phyloP scores from a whole-genome alignment of 345 rosid species.

The Eucalyptus curtisii region DNA sequence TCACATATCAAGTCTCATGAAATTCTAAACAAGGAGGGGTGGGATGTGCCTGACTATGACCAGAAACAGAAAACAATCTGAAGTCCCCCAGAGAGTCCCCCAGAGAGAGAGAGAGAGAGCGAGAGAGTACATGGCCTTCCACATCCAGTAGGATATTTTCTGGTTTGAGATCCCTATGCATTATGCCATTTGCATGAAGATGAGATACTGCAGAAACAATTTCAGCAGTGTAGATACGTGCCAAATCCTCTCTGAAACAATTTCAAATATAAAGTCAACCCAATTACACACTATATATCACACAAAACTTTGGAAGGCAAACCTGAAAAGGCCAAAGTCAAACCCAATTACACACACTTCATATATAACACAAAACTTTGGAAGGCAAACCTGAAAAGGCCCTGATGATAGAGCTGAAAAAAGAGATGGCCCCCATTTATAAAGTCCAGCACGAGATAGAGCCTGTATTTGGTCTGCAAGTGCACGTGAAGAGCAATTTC shows the following conservation, averaged over 20 bases:
- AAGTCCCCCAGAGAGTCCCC: background rate
- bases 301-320: no score
- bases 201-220: slow-evolving; percentile 83
- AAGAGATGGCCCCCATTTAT: slow-evolving; percentile 95
- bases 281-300: no score
- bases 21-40: background rate
- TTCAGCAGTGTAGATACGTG: slow-evolving; percentile 86
- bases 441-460: slow-evolving; percentile 86
- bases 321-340: background rate
- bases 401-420: slow-evolving; percentile 92
- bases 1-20: background rate
- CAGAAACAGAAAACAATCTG: background rate
- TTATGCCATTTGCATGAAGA: slow-evolving; percentile 89
- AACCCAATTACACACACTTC: background rate
- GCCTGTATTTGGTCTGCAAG: slow-evolving; percentile 78
- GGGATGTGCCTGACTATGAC: background rate
- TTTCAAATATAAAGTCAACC: background rate
- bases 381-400: slow-evolving; percentile 72
- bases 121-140: slow-evolving; percentile 68
- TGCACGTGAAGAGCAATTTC: background rate
- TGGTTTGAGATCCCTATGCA: slow-evolving; percentile 98
- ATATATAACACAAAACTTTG: background rate
- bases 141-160: slow-evolving; percentile 82
- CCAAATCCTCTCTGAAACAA: slow-evolving; percentile 73
- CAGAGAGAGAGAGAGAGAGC: background rate